A percentile compares a stretch with the other conserved stretches of the same genome.
Evolutionary conservation across 2,329 filamentous ascomycete genomes (phyloP).

Genomic region (Hypoxylon sp.): DNA sequence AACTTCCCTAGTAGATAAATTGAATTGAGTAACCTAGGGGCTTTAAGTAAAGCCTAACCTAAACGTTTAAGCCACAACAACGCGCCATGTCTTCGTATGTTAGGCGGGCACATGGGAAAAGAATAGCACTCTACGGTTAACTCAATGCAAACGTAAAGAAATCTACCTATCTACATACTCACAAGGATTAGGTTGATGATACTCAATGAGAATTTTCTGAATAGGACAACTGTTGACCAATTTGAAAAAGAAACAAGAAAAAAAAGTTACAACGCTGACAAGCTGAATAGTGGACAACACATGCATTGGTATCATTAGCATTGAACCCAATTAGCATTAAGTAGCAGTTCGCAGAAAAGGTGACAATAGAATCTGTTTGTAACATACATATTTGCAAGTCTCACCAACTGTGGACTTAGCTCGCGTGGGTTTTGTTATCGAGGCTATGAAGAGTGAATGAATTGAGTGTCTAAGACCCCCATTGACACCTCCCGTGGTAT

Average conservation of each 20-base stretch:
- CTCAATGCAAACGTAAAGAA: background rate
- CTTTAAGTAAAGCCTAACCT: too few species aligned
- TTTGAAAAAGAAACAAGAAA: background rate
- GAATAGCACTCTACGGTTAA: background rate
- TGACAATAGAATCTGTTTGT: background rate
- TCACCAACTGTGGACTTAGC: background rate
- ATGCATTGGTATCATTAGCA: background rate
- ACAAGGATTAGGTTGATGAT: background rate
- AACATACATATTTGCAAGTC: background rate
- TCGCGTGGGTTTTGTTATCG: background rate
- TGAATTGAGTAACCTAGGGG: too few species aligned
- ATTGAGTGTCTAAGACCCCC: too few species aligned
- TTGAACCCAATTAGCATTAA: background rate
- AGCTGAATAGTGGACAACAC: background rate
- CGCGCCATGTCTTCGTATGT: too few species aligned
- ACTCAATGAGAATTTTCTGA: background rate
- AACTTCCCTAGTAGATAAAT: too few species aligned
- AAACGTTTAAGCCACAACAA: too few species aligned
- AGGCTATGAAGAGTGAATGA: background rate
- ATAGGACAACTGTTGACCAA: background rate
- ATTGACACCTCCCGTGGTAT: background rate
- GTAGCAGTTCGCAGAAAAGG: background rate
- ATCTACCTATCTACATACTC: background rate
- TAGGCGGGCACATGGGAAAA: background rate
- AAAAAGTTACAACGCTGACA: background rate